Percentiles rank a stretch among this genome's conserved stretches.
Conservation (phyloP, 306 rosid genomes). For the Mucuna pruriens region DNA sequence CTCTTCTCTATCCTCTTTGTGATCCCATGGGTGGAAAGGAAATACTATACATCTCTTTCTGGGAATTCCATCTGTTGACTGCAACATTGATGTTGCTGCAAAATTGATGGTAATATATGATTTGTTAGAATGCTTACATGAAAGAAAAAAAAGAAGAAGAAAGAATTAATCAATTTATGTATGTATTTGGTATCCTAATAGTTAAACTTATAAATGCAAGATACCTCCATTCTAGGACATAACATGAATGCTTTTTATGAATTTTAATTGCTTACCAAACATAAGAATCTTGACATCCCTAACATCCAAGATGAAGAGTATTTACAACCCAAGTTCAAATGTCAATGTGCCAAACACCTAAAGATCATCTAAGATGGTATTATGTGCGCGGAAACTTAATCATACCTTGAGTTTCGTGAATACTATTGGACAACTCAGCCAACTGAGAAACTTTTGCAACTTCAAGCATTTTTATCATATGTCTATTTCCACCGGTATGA, state of each 20-base stretch:
- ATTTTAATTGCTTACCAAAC: background rate
- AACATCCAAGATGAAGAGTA: background rate
- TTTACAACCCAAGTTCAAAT: background rate
- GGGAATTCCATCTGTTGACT: conserved; percentile 28
- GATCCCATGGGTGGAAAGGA: conserved; percentile 54
- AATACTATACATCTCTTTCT: conserved; percentile 49
- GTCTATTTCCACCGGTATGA: conserved; percentile 55
- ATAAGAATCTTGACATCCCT: conserved; percentile 2
- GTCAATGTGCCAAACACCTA: background rate
- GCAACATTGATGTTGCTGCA: conserved; percentile 19
- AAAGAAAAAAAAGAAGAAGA: background rate
- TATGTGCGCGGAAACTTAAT: background rate
- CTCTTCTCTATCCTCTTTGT: conserved; percentile 29
- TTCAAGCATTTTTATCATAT: conserved; percentile 61
- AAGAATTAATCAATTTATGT: background rate
- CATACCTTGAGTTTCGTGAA: conserved; percentile 43
- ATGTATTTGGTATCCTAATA: background rate
- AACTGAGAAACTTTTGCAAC: conserved; percentile 52
- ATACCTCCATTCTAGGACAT: conserved; percentile 2
- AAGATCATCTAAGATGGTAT: conserved; percentile 14
- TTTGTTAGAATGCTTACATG: background rate
- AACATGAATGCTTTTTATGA: background rate
- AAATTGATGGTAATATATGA: background rate
- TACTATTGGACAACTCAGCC: conserved; percentile 42
- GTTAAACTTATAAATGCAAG: conserved; percentile 13